Conservation (phyloP, 2,329 filamentous ascomycete species). For the Neurospora crassa region DNA sequence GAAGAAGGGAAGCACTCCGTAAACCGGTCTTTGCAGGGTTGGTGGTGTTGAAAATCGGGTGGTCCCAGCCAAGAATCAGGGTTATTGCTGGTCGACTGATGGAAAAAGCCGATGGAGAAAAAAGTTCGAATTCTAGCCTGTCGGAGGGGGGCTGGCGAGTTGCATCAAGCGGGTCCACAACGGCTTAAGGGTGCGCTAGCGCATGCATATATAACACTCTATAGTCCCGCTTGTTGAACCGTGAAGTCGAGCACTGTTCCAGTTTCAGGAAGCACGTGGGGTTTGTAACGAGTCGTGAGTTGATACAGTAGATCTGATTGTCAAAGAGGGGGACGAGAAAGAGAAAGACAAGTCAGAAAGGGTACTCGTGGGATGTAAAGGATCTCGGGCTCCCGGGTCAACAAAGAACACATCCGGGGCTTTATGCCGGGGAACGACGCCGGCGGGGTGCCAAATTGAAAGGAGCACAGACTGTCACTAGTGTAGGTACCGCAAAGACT, state of each 20-base stretch:
- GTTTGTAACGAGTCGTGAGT: background rate
- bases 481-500: too few relatives aligned
- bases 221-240: background rate
- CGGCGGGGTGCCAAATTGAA: background rate
- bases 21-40: background rate
- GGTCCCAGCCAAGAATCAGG: background rate
- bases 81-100: background rate
- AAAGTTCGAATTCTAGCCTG: background rate
- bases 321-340: background rate
- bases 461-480: background rate
- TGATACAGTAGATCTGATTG: background rate
- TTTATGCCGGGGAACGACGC: background rate
- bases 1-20: background rate
- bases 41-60: background rate
- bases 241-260: background rate
- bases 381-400: background rate
- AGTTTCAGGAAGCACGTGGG: background rate
- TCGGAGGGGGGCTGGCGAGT: background rate
- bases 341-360: background rate
- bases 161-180: background rate
- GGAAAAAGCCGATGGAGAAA: background rate
- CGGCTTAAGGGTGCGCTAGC: background rate
- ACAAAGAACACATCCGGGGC: background rate
- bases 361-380: background rate
- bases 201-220: background rate